Conservation (phyloP, 2,329 filamentous ascomycete species). For the Furcasterigmium sp. region DNA sequence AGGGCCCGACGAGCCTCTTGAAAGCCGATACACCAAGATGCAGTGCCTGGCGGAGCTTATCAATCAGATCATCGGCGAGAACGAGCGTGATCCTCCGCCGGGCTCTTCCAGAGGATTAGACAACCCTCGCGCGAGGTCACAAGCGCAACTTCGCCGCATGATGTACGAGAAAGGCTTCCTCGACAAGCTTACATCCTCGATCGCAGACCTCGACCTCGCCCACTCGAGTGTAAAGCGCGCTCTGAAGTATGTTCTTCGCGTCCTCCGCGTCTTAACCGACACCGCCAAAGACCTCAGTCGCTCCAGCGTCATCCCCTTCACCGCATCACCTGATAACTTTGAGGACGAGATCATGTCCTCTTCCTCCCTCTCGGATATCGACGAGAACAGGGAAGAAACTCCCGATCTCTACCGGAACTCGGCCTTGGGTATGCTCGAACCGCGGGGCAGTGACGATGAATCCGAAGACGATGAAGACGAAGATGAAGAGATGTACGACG, state of each 20-base stretch:
- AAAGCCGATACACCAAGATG: slow-evolving; percentile 82
- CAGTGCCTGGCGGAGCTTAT: slow-evolving; percentile 87
- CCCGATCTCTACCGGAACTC: slow-evolving; percentile 97
- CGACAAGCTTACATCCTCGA: slow-evolving; percentile 79
- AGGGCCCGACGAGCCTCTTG: slow-evolving; percentile 70
- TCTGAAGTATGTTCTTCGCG: slow-evolving; percentile 92
- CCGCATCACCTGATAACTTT: slow-evolving; percentile 59
- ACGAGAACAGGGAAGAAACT: slow-evolving; percentile 86
- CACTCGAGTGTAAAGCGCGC: slow-evolving; percentile 90
- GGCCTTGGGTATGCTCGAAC: slow-evolving; percentile 89
- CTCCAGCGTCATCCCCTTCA: slow-evolving; percentile 65
- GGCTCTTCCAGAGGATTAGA: slow-evolving; percentile 27
- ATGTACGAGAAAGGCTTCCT: slow-evolving; percentile 99
- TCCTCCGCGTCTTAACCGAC: slow-evolving; percentile 79
- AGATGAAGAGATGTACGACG: slow-evolving; percentile 89
- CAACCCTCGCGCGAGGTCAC: slow-evolving; percentile 47
- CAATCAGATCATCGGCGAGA: slow-evolving; percentile 82
- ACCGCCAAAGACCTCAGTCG: slow-evolving; percentile 84
- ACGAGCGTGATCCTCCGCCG: slow-evolving; percentile 51
- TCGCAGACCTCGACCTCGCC: slow-evolving; percentile 92
- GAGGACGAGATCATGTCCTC: slow-evolving; percentile 86
- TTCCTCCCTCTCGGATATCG: slow-evolving; percentile 83
- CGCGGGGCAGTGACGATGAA: slow-evolving; percentile 73
- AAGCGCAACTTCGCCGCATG: slow-evolving; percentile 80
- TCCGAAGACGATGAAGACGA: slow-evolving; percentile 67